Conservation (phyloP, 2,329 filamentous ascomycete species). For the Zelopaecilomyces penicillatus region DNA sequence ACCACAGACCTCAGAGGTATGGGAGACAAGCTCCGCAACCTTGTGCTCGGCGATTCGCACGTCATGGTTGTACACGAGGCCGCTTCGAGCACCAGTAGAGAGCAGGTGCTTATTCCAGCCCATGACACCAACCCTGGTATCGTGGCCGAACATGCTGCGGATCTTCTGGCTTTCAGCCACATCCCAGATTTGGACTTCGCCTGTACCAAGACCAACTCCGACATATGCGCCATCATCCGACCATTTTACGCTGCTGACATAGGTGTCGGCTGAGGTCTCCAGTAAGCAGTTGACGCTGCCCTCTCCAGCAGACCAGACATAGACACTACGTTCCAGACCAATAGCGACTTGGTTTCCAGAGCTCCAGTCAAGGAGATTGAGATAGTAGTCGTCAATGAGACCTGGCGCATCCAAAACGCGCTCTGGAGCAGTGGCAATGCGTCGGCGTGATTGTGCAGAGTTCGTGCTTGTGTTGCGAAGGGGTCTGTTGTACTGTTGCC, state of each 20-base stretch:
- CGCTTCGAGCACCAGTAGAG: conserved; percentile 88
- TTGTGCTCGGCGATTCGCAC: conserved; percentile 98
- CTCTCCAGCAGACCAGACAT: conserved; percentile 95
- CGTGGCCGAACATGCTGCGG: conserved; percentile 96
- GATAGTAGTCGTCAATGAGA: conserved; percentile 96
- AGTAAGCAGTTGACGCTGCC: conserved; percentile 82
- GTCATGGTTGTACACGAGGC: conserved; percentile 96
- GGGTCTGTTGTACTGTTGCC: conserved; percentile 95
- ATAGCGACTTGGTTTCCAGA: conserved; percentile 97
- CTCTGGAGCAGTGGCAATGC: conserved; percentile 90
- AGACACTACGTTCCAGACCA: conserved; percentile 91
- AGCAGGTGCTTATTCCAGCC: conserved; percentile 98
- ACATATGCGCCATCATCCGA: conserved; percentile 95
- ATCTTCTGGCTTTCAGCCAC: conserved; percentile 92
- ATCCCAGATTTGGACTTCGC: conserved; percentile 99
- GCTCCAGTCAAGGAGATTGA: conserved; percentile 98
- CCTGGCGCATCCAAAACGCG: conserved; percentile 93
- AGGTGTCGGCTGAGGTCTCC: conserved; percentile 83
- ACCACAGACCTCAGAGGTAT: conserved; percentile 96
- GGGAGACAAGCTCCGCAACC: conserved; percentile 89
- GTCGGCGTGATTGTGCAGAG: conserved; percentile 80
- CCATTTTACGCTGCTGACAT: conserved; percentile 98
- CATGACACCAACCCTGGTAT: conserved; percentile 95
- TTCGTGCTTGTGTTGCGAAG: conserved; percentile 67
- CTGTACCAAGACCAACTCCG: conserved; percentile 85